Evolutionary conservation across 73 alveolate species (phyloP), one percentile per base, ranked within the genome.

Genomic region (Blepharisma japonicum): DNA sequence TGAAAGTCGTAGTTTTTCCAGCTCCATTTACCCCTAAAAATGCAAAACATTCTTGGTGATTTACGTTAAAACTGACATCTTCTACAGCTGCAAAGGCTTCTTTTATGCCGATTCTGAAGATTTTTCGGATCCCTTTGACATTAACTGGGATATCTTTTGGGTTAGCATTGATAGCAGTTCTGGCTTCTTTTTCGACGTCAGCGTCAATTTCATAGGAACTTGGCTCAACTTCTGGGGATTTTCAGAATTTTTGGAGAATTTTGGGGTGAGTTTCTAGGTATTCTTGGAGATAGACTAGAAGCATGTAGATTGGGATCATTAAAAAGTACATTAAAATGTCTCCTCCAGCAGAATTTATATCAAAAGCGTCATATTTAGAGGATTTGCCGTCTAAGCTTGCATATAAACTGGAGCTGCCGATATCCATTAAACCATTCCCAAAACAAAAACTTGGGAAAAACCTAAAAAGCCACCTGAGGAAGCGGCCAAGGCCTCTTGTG

Each of bases 11-110:
- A 18, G 99, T 95, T 83, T 97, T 97, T 48, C 99, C 99, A 55
- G 99, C 99, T 49, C 99, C 99, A 81, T 96, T 93, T 21, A 95
- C 98, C 54, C 99, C 99, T 32, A 97, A 83, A 45, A 97, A 87
- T 1, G 98, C 98, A 85, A 97, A 97, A 77, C 98, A 94, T 86
- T 97, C 99, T 23, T 98, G 98, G 81, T 97, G 88, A 38, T 92
- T 94, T 50, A 97, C 86, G 49, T 98, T 96, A 79, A 97, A 94
- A 27, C 94, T 79, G 32, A 95, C 88, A 53, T 90, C 87, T 80
- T 91, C 89, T 6, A 97, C 99, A 27, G 99, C 99, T 18, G 66
- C n/a, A 45, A 70, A 70, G 47, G 21, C 45, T 78, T 82, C 72
- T 25, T 70, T 89, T 45, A 72, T 0, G 2, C 32, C 23, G 3